Evolutionary conservation across 108 stramenopile species (phyloP), one percentile per base, ranked within the genome.

Genomic region (Aurantiochytrium sp.): DNA sequence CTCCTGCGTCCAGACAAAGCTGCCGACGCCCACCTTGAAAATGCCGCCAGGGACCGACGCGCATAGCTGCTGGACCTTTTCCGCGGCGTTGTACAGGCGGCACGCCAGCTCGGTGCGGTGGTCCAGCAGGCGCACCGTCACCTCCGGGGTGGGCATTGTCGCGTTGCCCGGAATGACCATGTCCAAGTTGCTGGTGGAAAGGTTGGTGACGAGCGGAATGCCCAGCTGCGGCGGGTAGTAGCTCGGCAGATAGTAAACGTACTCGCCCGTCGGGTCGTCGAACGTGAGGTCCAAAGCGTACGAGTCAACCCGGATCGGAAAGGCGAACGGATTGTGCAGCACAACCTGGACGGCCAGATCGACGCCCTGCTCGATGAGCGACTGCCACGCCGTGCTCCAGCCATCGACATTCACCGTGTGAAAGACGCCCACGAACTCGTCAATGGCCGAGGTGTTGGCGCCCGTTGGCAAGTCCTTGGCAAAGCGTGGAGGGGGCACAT

Each of bases 71-170:
- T 48, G 45, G 73, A 41, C 42, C 4, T 81, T 81, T 81, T 81
- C 73, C 6, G 73, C 73, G 21, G 73, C 73, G 24, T 81, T 81
- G 73, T 81, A 81, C 21, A 81, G 39, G n/a, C 73, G 73, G 73
- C 73, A 81, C 50, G 73, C 73, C 6, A 48, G 73, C 24, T 81
- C 73, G 21, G 24, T 42, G n/a, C 30, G 21, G 36, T 24, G 39
- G 6, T 81, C 45, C 19, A 48, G 27, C 12, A 81, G 24, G 0
- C 45, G 73, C 1, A 81, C 73, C 6, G 73, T 48, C 12, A 21
- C 19, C 24, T 41, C 45, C 6, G 39, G 42, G 6, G 39, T 22
- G 1, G 45, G 17, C 73, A 41, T 41, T 24, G 73, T 48, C 6
- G 73, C 45, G 42, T 48, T 48, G 39, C 42, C 45, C 6, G 39